Conservation (phyloP, 2,329 filamentous ascomycete genomes). For the Rhytidhysteron rufulum region DNA sequence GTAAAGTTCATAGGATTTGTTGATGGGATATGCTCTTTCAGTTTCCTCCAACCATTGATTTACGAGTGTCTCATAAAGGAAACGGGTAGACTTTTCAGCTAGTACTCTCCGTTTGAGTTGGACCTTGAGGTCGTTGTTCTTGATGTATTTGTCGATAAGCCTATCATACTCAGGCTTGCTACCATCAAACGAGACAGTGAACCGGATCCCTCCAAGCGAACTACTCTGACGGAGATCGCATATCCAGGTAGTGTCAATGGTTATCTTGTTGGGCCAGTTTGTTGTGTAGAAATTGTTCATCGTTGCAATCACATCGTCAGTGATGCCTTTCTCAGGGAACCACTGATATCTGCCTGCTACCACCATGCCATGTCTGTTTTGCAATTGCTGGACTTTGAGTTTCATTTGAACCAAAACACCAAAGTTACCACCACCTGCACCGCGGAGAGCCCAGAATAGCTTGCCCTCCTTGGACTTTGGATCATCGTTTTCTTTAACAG, state of each 20-base stretch:
- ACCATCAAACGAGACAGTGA: slow-evolving; percentile 14
- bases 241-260: slow-evolving; percentile 23
- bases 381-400: slow-evolving; percentile 16
- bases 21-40: slow-evolving; percentile 15
- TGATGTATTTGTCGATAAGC: slow-evolving; percentile 9
- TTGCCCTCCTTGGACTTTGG: slow-evolving; percentile 8
- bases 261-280: slow-evolving; percentile 23
- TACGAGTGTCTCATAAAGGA: slow-evolving; percentile 27
- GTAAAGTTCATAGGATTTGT: slow-evolving; percentile 20
- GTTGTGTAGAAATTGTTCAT: slow-evolving; percentile 12
- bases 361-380: slow-evolving; percentile 4
- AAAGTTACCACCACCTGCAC: slow-evolving; percentile 34
- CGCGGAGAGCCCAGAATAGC: slow-evolving; percentile 35
- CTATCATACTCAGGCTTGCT: slow-evolving; percentile 8
- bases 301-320: neutral
- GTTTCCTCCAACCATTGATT: slow-evolving; percentile 26
- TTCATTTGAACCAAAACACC: slow-evolving; percentile 31
- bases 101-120: slow-evolving; percentile 18
- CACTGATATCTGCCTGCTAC: slow-evolving; percentile 24
- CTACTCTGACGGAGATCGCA: slow-evolving; percentile 5
- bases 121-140: slow-evolving; percentile 5
- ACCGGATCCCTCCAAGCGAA: slow-evolving; percentile 6
- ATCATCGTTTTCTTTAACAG: slow-evolving; percentile 11
- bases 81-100: slow-evolving; percentile 18
- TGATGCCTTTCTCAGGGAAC: slow-evolving; percentile 6